Base-by-base conservation (phyloP, 2,329 filamentous ascomycete genomes). In the Monosporascus sp. region DNA sequence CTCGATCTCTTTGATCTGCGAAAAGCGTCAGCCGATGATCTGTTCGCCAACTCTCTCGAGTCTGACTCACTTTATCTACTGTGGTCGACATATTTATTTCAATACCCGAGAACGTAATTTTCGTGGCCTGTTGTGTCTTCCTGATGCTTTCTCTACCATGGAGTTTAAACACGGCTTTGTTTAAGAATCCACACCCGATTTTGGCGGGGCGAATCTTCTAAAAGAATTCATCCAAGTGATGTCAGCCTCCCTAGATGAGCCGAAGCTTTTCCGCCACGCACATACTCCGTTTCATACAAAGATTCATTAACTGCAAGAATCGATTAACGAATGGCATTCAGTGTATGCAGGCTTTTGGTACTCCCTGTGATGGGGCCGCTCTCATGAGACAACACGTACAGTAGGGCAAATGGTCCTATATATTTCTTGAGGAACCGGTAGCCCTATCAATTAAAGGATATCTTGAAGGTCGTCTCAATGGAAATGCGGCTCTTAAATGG, bases 1-100 rank as follows among this genome's bases (percentile, higher is more conserved):
- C 88, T 97, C 93, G 74, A 97, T 90, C 68, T 93, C 90, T 76
- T 96, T 96, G 82, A 97, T 97, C 90, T 94, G 68, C 70, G 61
- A 56, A 58, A 49, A 54, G 27, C 51, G 64, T 74, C 64, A 77
- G 74, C 68, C 4, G 56, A 38, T 54, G 8, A 27, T 16, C 17
- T 31, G 24, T 37, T 52, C 46, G 49, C 61, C 49, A 31, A 47
- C 52, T 50, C 53, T 52, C 55, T 45, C 51, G 54, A 51, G 49
- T 45, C 24, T 45, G 38, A 66, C 81, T 63, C 70, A 90, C 91
- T 88, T 97, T 97, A 67, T 97, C 93, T 71, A 97, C 91, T 43
- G 93, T 97, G 57, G 93, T 97, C 81, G 93, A 82, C 94, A 97
- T 97, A 67, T 73, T 88, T 79, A 70, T 70, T 65, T 59, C 57